These are phyloP conservation scores for Agastache rugosa DNA, from an alignment of 257 asterid genomes.

Conservation along the genomic window DNA sequence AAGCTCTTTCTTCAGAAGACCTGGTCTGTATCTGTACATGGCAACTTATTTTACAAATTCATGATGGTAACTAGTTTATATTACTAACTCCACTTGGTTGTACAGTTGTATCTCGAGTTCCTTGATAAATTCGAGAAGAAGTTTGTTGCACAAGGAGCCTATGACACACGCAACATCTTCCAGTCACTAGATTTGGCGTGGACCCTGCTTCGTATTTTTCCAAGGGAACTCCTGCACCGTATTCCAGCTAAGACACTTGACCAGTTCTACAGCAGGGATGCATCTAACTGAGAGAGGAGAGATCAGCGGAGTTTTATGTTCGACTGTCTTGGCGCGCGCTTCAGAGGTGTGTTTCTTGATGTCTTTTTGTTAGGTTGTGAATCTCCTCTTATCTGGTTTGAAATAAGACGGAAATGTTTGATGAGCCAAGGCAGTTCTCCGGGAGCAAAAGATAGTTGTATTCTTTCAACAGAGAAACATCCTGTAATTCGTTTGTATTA, in stretches of 20 bases:
- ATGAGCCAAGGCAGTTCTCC: constrained; percentile 38
- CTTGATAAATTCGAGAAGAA: constrained; percentile 89
- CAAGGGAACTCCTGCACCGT: constrained; percentile 97
- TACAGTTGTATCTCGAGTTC: constrained; percentile 79
- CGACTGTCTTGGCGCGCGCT: constrained; percentile 38
- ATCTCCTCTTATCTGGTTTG: constrained; percentile 32
- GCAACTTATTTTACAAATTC: constrained; percentile 35
- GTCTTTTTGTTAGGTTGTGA: constrained; percentile 34
- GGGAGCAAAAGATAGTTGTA: constrained; percentile 33
- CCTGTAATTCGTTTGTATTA: constrained; percentile 46
- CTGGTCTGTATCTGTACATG: constrained; percentile 46
- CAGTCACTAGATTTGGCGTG: constrained; percentile 98
- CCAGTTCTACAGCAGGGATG: constrained; percentile 85
- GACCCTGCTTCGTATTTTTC: constrained; percentile 97
- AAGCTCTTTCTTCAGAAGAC: constrained; percentile 79
- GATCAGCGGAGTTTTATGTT: constrained; percentile 34
- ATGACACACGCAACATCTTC: constrained; percentile 86
- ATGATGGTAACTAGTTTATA: constrained; percentile 33
- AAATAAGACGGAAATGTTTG: constrained; percentile 50
- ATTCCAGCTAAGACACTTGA: constrained; percentile 99
- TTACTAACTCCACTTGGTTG: constrained; percentile 20
- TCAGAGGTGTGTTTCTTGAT: constrained; percentile 20
- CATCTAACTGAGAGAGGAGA: constrained; percentile 56
- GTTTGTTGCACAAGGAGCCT: constrained; percentile 82
- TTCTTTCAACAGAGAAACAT: constrained; percentile 43